Percentiles rank a stretch among this genome's conserved stretches.
These are phyloP conservation scores for Hymenoscyphus fraxineus DNA, from an alignment of 2,329 filamentous ascomycete species.

Conservation along the genomic window DNA sequence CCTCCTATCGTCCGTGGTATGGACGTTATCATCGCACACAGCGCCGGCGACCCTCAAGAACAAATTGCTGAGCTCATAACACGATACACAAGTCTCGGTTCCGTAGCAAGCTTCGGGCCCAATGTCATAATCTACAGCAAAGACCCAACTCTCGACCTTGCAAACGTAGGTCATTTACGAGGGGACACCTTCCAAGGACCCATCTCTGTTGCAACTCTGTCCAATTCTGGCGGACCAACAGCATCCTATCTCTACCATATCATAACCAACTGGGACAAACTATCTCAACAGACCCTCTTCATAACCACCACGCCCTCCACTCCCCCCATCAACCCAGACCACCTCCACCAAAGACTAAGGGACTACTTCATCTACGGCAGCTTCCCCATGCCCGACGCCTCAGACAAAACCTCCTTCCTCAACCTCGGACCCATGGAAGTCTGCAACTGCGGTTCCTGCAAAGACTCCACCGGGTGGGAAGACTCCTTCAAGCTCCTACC, in stretches of 20 bases:
- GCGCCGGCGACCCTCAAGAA: constrained; percentile 22
- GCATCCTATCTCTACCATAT: constrained; percentile 47
- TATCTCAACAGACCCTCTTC: constrained; percentile 46
- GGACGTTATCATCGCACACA: constrained; percentile 31
- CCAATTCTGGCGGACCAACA: constrained; percentile 43
- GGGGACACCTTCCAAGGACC: constrained; percentile 15
- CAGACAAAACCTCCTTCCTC: constrained; percentile 40
- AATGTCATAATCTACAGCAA: constrained; percentile 31
- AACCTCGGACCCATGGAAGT: constrained; percentile 39
- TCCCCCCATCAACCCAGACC: constrained; percentile 8
- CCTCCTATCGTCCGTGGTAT: constrained; percentile 25
- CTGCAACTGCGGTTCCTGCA: constrained; percentile 40
- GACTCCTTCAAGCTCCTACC: constrained; percentile 39
- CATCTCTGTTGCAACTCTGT: constrained; percentile 27
- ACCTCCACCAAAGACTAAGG: constrained; percentile 14
- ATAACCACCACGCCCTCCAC: constrained; percentile 33
- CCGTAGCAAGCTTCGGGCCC: constrained; percentile 17
- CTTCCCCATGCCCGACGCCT: constrained; percentile 39
- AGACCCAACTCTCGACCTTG: constrained; percentile 16
- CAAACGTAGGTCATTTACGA: constrained; percentile 10
- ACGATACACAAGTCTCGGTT: constrained; percentile 16
- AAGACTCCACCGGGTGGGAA: constrained; percentile 39
- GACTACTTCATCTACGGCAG: constrained; percentile 31
- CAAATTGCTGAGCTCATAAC: constrained; percentile 22
- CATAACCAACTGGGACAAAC: constrained; percentile 39